These are phyloP conservation scores for Aureobasidium sp. DNA, from an alignment of 2,329 filamentous ascomycete genomes.

Conservation along the genomic window DNA sequence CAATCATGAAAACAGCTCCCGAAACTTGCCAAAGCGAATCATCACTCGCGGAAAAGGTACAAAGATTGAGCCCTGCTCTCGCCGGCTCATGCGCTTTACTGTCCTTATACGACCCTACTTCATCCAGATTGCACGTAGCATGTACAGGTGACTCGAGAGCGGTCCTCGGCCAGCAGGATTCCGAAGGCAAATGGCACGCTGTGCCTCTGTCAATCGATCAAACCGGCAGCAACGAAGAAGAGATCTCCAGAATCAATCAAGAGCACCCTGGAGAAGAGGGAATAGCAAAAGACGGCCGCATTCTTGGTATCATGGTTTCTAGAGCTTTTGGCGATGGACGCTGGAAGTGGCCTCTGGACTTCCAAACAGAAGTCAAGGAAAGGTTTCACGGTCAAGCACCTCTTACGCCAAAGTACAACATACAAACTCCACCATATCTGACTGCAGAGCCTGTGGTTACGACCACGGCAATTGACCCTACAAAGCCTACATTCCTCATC, in stretches of 20 bases:
- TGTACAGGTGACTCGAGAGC: constrained; percentile 62
- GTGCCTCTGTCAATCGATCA: constrained; percentile 57
- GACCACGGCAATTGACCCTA: constrained; percentile 42
- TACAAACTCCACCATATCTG: constrained; percentile 57
- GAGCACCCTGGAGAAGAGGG: constrained; percentile 58
- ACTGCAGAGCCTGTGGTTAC: constrained; percentile 60
- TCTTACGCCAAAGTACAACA: constrained; percentile 36
- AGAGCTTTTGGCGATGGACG: constrained; percentile 62
- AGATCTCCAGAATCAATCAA: constrained; percentile 47
- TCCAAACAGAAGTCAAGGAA: constrained; percentile 39
- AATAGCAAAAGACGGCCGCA: constrained; percentile 51
- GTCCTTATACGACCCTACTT: constrained; percentile 52
- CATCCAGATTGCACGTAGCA: constrained; percentile 53
- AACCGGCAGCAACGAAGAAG: constrained; percentile 55
- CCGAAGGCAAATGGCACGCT: constrained; percentile 43
- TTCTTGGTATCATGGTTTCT: constrained; percentile 56
- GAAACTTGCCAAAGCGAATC: background rate
- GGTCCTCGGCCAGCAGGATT: constrained; percentile 49
- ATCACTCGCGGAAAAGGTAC: background rate
- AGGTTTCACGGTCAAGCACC: constrained; percentile 45
- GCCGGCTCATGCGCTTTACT: constrained; percentile 59
- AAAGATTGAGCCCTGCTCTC: constrained; percentile 33
- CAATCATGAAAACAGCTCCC: constrained; percentile 24
- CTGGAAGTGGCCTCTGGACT: constrained; percentile 58
- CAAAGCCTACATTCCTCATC: constrained; percentile 51